Conservation (phyloP, 1,139 yeast species). For the Suhomyces bribrorum region DNA sequence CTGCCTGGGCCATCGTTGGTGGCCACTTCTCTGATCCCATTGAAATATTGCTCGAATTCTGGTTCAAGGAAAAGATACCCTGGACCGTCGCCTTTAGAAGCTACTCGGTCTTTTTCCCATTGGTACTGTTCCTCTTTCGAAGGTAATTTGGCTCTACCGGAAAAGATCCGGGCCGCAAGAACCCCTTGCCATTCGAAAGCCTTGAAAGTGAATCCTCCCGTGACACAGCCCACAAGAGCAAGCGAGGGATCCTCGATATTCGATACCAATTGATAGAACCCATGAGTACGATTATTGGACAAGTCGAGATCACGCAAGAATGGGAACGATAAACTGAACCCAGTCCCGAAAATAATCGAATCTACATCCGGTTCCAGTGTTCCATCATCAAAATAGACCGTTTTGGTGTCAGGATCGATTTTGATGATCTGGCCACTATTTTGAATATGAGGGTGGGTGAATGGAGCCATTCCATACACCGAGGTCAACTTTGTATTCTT, state of each 20-base stretch:
- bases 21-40: constrained; percentile 23
- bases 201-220: constrained; percentile 48
- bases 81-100: constrained; percentile 19
- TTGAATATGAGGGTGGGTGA: constrained; percentile 20
- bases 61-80: constrained; percentile 22
- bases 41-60: constrained; percentile 27
- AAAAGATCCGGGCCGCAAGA: constrained; percentile 40
- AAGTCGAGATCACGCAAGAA: constrained; percentile 36
- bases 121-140: constrained; percentile 27
- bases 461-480: constrained; percentile 15
- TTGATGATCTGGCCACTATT: constrained; percentile 16
- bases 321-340: constrained; percentile 46
- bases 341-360: constrained; percentile 48
- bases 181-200: constrained; percentile 50
- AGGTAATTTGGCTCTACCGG: constrained; percentile 47
- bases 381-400: constrained; percentile 33
- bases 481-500: constrained; percentile 10
- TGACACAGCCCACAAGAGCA: constrained; percentile 40
- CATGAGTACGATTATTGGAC: constrained; percentile 35
- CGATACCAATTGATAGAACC: constrained; percentile 45
- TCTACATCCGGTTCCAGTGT: constrained; percentile 32
- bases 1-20: constrained; percentile 29
- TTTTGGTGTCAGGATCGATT: constrained; percentile 27
- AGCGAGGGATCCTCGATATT: constrained; percentile 48
- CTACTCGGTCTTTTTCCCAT: constrained; percentile 31